Conservation (phyloP, 192 early-diverging fungal genomes). For the Podila minutissima region DNA sequence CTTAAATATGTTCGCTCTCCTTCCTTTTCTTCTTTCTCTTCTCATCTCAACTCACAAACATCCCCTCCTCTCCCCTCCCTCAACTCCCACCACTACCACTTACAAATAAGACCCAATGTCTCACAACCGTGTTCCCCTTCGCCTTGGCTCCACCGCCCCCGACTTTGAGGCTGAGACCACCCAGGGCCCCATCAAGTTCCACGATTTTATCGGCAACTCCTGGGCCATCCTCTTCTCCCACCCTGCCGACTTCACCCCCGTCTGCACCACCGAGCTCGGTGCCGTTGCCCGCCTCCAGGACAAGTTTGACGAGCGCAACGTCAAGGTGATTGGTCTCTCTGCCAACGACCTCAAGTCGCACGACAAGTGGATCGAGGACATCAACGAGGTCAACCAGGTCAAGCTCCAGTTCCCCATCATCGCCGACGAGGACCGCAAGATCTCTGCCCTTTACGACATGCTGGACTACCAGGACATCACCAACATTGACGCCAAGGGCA, state of each 20-base stretch:
- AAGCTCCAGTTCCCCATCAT: slow-evolving; percentile 91
- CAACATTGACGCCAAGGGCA: slow-evolving; percentile 87
- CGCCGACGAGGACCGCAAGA: slow-evolving; percentile 85
- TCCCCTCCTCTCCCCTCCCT: not conserved
- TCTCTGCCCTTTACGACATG: slow-evolving; percentile 97
- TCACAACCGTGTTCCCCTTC: slow-evolving; percentile 30
- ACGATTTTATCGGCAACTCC: slow-evolving; percentile 82
- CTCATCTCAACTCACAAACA: not conserved
- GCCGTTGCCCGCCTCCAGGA: slow-evolving; percentile 82
- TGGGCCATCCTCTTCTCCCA: slow-evolving; percentile 99
- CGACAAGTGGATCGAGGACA: slow-evolving; percentile 90
- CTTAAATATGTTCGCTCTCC: too few species aligned
- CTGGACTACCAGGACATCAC: slow-evolving; percentile 94
- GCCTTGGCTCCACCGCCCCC: slow-evolving; percentile 54
- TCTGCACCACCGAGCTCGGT: slow-evolving; percentile 98
- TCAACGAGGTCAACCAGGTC: slow-evolving; percentile 90
- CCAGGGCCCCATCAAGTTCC: slow-evolving; percentile 88
- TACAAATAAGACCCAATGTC: too few species aligned
- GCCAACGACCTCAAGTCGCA: slow-evolving; percentile 89
- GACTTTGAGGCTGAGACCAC: slow-evolving; percentile 91
- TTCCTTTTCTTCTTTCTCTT: not conserved
- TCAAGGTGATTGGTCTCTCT: slow-evolving; percentile 94
- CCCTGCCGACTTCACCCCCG: slow-evolving; percentile 96
- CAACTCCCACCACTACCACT: not conserved
- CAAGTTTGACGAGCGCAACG: slow-evolving; percentile 82